phyloP scores from a whole-genome alignment of 176 grass and related monocot genomes.

The maize (Zea mays) region Zm-B73-REFERENCE-NAM-5.0 NC_050096.1:62465001-62465500 shows the following conservation, averaged over 20 bases:
- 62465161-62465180: neutral
- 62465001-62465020: neutral
- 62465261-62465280: conserved; percentile 46
- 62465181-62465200: neutral
- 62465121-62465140: neutral
- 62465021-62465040: neutral
- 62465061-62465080: neutral
- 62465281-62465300: conserved; percentile 57
- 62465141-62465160: neutral
- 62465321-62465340: conserved; percentile 67
- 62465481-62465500: neutral
- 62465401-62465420: neutral
- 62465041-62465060: neutral
- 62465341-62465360: conserved; percentile 48
- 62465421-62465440: neutral
- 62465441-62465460: neutral
- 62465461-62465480: neutral
- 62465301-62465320: conserved; percentile 62
- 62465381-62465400: neutral
- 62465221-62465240: conserved; percentile 63
- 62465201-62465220: conserved; percentile 60
- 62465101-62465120: neutral
- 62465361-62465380: neutral
- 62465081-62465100: neutral
- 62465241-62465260: conserved; percentile 64